phyloP scores from a whole-genome alignment of 2,329 filamentous ascomycete genomes.

The Metarhizium sp. region DNA sequence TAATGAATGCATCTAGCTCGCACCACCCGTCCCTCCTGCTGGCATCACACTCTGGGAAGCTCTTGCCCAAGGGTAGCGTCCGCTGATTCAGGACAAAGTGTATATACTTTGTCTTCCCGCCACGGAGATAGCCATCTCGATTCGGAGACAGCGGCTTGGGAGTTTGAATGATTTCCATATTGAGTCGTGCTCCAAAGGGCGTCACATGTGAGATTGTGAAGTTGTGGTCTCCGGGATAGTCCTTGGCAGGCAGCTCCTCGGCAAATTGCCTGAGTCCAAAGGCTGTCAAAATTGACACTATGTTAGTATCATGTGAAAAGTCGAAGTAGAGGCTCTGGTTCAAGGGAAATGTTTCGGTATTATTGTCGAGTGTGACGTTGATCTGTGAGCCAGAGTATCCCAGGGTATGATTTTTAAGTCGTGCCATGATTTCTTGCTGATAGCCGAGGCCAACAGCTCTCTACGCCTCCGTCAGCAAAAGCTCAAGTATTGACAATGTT shows the following conservation, averaged over 20 bases:
- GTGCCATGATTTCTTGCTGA: constrained; percentile 63
- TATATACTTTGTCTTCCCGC: constrained; percentile 55
- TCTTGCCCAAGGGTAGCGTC: constrained; percentile 58
- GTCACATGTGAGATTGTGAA: constrained; percentile 59
- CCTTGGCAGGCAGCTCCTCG: constrained; percentile 43
- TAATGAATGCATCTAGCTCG: constrained; percentile 58
- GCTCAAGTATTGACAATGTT: not conserved
- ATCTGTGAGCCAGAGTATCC: constrained; percentile 50
- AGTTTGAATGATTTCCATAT: constrained; percentile 64
- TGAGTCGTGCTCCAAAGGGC: constrained; percentile 62
- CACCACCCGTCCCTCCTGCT: constrained; percentile 67
- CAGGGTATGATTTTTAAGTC: constrained; percentile 57
- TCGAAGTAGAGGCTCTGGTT: constrained; percentile 69
- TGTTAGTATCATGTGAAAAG: constrained; percentile 71
- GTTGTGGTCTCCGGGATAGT: constrained; percentile 47
- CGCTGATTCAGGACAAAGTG: constrained; percentile 69
- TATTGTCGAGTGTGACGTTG: constrained; percentile 63
- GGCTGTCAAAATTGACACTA: constrained; percentile 59
- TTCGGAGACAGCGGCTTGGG: constrained; percentile 52
- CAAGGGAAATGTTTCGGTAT: constrained; percentile 58
- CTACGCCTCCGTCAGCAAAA: constrained; percentile 13
- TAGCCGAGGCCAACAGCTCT: constrained; percentile 66
- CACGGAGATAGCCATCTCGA: constrained; percentile 42
- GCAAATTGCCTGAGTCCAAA: constrained; percentile 65
- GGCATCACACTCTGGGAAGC: constrained; percentile 54